phyloP scores from a whole-genome alignment of 1,139 yeast species.

The Kodamaea sp. region DNA sequence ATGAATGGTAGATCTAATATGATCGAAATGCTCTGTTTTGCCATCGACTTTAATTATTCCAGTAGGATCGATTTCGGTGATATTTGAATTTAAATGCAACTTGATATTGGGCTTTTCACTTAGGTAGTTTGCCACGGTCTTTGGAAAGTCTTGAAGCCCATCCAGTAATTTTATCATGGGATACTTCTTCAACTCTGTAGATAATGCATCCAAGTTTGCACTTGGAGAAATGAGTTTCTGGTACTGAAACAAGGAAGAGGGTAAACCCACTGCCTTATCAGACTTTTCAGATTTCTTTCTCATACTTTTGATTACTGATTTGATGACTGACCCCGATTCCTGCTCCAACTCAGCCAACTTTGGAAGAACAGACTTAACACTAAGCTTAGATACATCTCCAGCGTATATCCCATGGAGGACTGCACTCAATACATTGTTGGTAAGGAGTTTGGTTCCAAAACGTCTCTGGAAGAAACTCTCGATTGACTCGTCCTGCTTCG shows the following conservation, averaged over 20 bases:
- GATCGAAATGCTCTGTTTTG: conserved; percentile 36
- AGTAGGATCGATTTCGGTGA: conserved; percentile 20
- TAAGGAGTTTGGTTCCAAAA: conserved; percentile 56
- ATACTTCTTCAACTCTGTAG: conserved; percentile 37
- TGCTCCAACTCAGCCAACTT: conserved; percentile 55
- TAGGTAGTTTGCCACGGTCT: conserved; percentile 38
- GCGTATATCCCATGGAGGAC: conserved; percentile 89
- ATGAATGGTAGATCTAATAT: conserved; percentile 59
- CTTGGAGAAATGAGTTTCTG: conserved; percentile 34
- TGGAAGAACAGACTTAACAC: conserved; percentile 62
- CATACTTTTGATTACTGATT: conserved; percentile 25
- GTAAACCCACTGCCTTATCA: background rate
- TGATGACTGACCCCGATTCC: conserved; percentile 60
- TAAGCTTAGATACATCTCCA: conserved; percentile 70
- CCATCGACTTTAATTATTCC: conserved; percentile 2
- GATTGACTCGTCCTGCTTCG: conserved; percentile 63
- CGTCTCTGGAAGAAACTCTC: conserved; percentile 67
- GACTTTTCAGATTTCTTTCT: conserved; percentile 7
- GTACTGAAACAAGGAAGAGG: conserved; percentile 23
- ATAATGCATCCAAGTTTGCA: conserved; percentile 37
- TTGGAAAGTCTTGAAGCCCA: conserved; percentile 59
- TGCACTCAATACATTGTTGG: conserved; percentile 75
- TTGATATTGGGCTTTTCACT: conserved; percentile 39
- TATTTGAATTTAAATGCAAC: conserved; percentile 27
- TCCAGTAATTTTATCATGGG: conserved; percentile 55